Evolutionary conservation across 441 rosid species (phyloP), one percentile per base, ranked within the genome.

Genomic region (Oxalis stricta): DNA sequence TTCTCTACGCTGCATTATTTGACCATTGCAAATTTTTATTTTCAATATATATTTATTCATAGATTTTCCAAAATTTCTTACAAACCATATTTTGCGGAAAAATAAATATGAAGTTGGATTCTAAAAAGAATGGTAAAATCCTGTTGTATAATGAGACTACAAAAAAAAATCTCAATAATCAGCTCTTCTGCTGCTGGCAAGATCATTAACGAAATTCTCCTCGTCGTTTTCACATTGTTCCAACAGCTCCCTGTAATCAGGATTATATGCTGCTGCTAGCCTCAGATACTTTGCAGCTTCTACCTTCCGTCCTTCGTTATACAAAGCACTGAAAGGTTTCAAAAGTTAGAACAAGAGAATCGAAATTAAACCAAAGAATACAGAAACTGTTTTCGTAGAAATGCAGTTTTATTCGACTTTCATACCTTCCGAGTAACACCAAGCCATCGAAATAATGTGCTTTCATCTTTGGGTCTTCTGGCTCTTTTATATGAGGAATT

Each of bases 251-350:
- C 58, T 58, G 22, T 63, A 72, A 0, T 55, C 45, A 10, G 92
- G 68, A 70, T 89, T 54, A 49, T 77, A 76, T 44, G 89, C 94
- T 18, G 61, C 92, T 44, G 78, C 84, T 53, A 52, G 38, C 18
- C 77, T 72, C 51, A 80, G 58, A 57, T 70, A 62, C 52, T 74
- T 65, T n/a, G 56, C 69, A 10, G 94, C 96, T 61, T 89, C 96
- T 7, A 61, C 82, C 62, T 69, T 80, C 21, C 82, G 78, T 44
- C 84, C 86, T 42, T 59, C 62, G 5, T 66, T 70, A 35, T 34
- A 50, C 41, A 85, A 55, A 24, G 73, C 86, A 60, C 98, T 84
- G 76, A 39, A 11, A 38, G 33, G 28, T 26, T 20, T 7, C 10
- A 13, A n/a, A 1, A 15, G 12, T 31, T 34, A 47, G 41, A 7